Evolutionary conservation across 495 filamentous ascomycete genomes (phyloP), one percentile per base, ranked within the genome.

Genomic region (Chaetomidium leptoderma): DNA sequence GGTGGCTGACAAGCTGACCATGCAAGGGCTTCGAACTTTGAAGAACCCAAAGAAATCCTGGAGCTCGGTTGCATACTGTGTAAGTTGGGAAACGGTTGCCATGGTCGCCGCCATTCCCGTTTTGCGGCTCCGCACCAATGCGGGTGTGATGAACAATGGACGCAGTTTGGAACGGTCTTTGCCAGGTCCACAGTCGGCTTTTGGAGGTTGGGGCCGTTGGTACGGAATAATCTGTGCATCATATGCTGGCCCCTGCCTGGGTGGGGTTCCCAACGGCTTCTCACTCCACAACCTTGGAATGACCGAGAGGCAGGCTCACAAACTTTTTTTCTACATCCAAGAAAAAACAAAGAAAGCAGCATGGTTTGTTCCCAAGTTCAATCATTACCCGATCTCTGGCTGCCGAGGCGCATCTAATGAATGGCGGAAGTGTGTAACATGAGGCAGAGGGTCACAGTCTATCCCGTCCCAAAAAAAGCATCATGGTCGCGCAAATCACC

Each of bases 331-430:
- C 32, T 33, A 6, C 6, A 33, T 6, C 32, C 32, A 33, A 6
- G 11, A 33, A 33, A 33, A 33, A 11, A 11, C 6, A 33, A 33
- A 33, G 11, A 33, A 33, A 33, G 32, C 14, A n/a, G 19, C 5
- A 52, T 52, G 3, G 7, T 36, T 17, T 40, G 53, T 46, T 27
- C 16, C 30, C n/a, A 5, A 27, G n/a, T 54, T 29, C 36, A 37
- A 40, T 50, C 53, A 56, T 55, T 50, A 54, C 39, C 52, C 53
- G 14, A 30, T 57, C 24, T 60, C 53, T 56, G 46, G 21, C 48
- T 36, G 29, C 43, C 49, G 14, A 48, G 16, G 42, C 43, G 29
- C 39, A 40, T 47, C 59, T 61, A 57, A 47, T 39, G 43, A 45
- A 46, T 36, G 50, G 51, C 49, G 33, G 49, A 39, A 55, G 24